phyloP scores from a whole-genome alignment of 495 filamentous ascomycete genomes.

The Neurospora intermedia region DNA sequence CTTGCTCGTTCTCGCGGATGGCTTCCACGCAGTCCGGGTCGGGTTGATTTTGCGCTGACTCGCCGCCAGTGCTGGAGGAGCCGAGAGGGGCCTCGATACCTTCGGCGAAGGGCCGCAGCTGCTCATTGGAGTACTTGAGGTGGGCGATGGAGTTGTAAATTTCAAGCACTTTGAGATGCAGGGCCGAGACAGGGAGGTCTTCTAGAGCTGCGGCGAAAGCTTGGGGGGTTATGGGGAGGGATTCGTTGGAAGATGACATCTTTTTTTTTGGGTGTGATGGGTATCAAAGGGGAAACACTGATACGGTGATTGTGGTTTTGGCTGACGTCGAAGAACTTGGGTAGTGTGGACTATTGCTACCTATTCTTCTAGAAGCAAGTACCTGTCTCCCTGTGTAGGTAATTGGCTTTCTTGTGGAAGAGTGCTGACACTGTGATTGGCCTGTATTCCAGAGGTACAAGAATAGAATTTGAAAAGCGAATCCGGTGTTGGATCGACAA shows the following conservation, averaged over 20 bases:
- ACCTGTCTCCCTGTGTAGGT: background rate
- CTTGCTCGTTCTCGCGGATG: conserved; percentile 63
- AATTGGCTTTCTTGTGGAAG: background rate
- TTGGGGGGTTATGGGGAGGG: conserved; percentile 47
- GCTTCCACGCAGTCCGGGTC: conserved; percentile 60
- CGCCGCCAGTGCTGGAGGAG: conserved; percentile 9
- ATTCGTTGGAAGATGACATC: conserved; percentile 32
- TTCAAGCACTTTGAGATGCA: conserved; percentile 74
- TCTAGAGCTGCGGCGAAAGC: conserved; percentile 63
- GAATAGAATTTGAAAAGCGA: background rate
- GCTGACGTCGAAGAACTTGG: background rate
- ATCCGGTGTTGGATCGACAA: background rate
- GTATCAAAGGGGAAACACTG: background rate
- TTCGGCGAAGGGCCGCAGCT: conserved; percentile 52
- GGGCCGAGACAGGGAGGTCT: conserved; percentile 56
- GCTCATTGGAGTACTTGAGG: conserved; percentile 65
- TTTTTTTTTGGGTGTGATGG: background rate
- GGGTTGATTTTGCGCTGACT: conserved; percentile 18
- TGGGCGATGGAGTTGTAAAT: conserved; percentile 74
- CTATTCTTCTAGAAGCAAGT: background rate
- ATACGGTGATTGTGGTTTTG: background rate
- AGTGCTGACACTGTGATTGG: background rate
- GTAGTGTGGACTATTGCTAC: background rate
- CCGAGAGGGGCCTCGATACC: conserved; percentile 16
- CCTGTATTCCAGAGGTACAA: background rate